Evolutionary conservation across 208 protist species (phyloP), one percentile per base, ranked within the genome.

Genomic region (Leishmania arabica): DNA sequence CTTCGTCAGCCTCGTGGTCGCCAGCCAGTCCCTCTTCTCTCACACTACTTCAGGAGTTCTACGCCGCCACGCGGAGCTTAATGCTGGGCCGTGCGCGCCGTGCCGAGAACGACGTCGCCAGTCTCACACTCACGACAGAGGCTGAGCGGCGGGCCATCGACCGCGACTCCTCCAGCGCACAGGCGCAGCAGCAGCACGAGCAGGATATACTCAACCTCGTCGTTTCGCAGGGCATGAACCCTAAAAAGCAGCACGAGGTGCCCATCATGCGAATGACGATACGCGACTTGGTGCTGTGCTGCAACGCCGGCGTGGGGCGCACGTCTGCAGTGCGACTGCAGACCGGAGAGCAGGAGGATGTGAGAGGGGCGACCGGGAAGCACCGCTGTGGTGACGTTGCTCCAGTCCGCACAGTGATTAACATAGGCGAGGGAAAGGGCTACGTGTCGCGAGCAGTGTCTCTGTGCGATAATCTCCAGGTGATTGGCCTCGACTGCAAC

Each of bases 381-480:
- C 56, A 58, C 3, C 37, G 54, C 2, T 34, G 45, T 42, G 58
- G 49, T 24, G 42, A 8, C 51, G 27, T 56, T 9, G 73, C 74
- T 56, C 51, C 62, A 19, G 90, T 94, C n/a, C 45, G 84, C 37
- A 96, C 93, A 21, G 85, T 95, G 15, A 83, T 98, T 40, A 98
- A 98, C 85, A 88, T 98, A n/a, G 95, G 95, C 9, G 95, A 98
- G 77, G 95, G 95, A 40, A 98, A 98, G 75, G 95, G 95, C 37
- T 98, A 98, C 79, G 90, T 97, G 1, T 97, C 93, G 1, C 89
- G 95, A 31, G 88, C 91, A 0, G 79, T 98, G 8, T 91, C 95
- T 6, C 81, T 98, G 64, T 95, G 90, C 84, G 91, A 94, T 70
- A 88, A 89, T 21, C 54, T 96, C 64, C 92, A 97, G 80, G 91